Base-by-base conservation (phyloP, 116 monocot genomes). In the Papilionanthe hybrid region DNA sequence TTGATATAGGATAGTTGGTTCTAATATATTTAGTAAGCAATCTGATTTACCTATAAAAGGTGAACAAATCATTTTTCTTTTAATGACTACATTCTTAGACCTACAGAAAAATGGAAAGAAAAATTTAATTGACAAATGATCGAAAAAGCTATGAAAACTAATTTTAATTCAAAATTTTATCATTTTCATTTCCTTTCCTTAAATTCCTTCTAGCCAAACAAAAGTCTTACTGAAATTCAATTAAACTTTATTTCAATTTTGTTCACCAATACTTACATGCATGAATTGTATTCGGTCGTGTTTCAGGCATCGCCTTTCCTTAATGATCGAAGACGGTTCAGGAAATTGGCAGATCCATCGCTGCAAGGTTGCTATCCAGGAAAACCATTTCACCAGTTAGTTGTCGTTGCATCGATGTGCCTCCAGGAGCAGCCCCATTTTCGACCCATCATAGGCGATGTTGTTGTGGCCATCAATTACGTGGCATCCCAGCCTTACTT, bases 371-470 rank as follows among this genome's bases (percentile, higher is more conserved):
- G 81, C 42, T 81, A 72, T 47, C 85, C 85, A 13, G 44, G 58
- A 3, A 78, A 78, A 23, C 65, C 81, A 2, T 78, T 85, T 37
- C 72, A 81, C 75, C 85, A 81, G 45, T 15, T 81, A 6, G 72
- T 78, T 67, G 78, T 78, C 17, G 75, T 85, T 57, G n/a, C 63
- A 13, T 63, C 81, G 3, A 78, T 81, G 78, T 85, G 85, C 42
- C 81, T 85, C 65, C 85, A 85, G 74, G 81, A 85, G 6, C 78
- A 60, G 68, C 63, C 81, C 49, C 72, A 81, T 78, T 45, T 78
- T 60, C 77, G 85, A 6, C 81, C 85, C 45, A 65, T 85, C 55
- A 75, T 85, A 44, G 48, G 68, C 28, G 85, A 85, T 63, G 85
- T 85, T 25, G 81, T 81, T 17, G 72, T 75, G 11, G 81, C 78